Base-by-base conservation (phyloP, 768 basidiomycete species). In the Lactarius sp. region DNA sequence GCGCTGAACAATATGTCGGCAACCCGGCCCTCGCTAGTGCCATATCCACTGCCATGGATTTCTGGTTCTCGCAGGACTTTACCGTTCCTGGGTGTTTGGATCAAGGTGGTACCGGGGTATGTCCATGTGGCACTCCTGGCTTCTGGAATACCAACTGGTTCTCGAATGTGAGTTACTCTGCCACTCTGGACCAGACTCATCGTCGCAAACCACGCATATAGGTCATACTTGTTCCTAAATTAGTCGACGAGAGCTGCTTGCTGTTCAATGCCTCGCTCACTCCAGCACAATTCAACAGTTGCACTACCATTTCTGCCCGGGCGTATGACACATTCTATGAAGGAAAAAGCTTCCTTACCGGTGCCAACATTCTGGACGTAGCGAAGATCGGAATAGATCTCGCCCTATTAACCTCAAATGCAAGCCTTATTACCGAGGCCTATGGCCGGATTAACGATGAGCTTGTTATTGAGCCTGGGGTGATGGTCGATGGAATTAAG, bases 281-380 rank as follows among this genome's bases (percentile, higher is more conserved):
- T 4, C n/a, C 54, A 0, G 14, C 56, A 20, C 67, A 68, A 52
- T 13, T 34, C 34, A 58, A 44, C 54, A 54, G 52, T 46, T 68
- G 67, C 44, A 55, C 34, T 33, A 58, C 59, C 42, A 66, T 68
- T 42, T 31, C 59, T n/a, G 49, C 59, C 37, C 65, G 67, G 16
- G 51, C 65, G 13, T 68, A 68, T 37, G 61, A 61, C 42, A 67
- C 66, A 4, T 68, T 68, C 47, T 66, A 62, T 8, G 41, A 62
- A 42, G 56, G 56, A 5, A 68, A 68, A 41, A 79, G 81, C 16
- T 78, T 75, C 46, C 70, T 86, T 27, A 83, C 83, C 36, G 87
- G 87, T 13, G 86, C 87, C 6, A 88, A 89, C 68, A 77, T 80
- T 0, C 73, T 88, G 54, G 86, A 89, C 70, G 79, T 88, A 42